Base-by-base conservation (phyloP, 2,329 filamentous ascomycete species). In the Neodidymelliopsis sp. region DNA sequence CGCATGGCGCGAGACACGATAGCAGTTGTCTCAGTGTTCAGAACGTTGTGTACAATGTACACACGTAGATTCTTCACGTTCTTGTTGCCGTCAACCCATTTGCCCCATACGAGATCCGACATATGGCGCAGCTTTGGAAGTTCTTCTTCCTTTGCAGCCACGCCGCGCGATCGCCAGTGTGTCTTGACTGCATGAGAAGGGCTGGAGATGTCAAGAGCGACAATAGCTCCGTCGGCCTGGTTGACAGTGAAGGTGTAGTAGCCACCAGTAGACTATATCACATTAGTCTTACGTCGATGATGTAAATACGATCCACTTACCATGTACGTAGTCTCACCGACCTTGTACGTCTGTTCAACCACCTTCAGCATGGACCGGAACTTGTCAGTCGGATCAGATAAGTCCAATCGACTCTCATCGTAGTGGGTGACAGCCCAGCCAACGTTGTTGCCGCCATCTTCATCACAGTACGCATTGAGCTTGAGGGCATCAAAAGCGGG, bases 81-180 rank as follows among this genome's bases (percentile, higher is more conserved):
- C 0, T 30, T 23, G 13, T 65, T 62, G 2, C 53, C 44, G 2
- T 48, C 46, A 12, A 36, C n/a, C 59, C 63, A 67, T 25, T 53
- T 57, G 3, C 37, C 53, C 64, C 63, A 67, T 23, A 62, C 49
- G 16, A 66, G 23, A 9, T 67, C 64, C 1, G 64, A 61, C 9
- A 31, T 24, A 11, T 30, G 37, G 1, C 45, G 43, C 2, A 67
- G 18, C 6, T 49, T 44, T 3, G 64, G 64, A 1, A 65, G 64
- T 22, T 67, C 62, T 5, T 44, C 52, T 1, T 34, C 25, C 5
- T 41, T 43, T 3, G 19, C n/a, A 9, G 41, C 49, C 12, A 24
- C 35, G 4, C 53, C 44, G n/a, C 52, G 48, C 42, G 53, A 58
- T 4, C 19, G 40, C 15, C 31, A 23, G 1, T 16, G 6, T 7